phyloP scores from a whole-genome alignment of 2,329 filamentous ascomycete species.

The Apiospora kogelbergensis region DNA sequence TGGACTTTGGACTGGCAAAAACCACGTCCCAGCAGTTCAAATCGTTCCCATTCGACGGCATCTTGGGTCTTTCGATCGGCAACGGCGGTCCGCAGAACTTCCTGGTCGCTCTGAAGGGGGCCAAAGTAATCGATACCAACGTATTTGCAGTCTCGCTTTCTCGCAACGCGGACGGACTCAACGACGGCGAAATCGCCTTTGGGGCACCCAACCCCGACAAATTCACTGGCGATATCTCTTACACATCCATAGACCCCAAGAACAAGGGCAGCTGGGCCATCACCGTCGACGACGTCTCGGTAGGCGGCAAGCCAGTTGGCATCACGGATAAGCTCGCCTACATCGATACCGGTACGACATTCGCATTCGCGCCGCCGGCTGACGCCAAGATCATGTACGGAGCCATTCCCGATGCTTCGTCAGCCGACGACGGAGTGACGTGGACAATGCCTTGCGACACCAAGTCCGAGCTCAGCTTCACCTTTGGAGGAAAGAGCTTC shows the following conservation, averaged over 20 bases:
- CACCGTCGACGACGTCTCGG: slow-evolving; percentile 62
- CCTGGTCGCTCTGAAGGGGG: slow-evolving; percentile 58
- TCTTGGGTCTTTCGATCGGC: slow-evolving; percentile 73
- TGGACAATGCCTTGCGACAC: slow-evolving; percentile 75
- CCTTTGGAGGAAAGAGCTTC: slow-evolving; percentile 68
- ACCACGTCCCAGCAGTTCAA: slow-evolving; percentile 72
- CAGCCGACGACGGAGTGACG: slow-evolving; percentile 56
- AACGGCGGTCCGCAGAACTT: slow-evolving; percentile 63
- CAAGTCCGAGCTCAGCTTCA: slow-evolving; percentile 58
- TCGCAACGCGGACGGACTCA: slow-evolving; percentile 62
- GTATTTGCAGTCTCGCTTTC: slow-evolving; percentile 72
- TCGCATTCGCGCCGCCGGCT: slow-evolving; percentile 67
- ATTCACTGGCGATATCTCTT: slow-evolving; percentile 68
- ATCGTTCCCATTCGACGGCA: slow-evolving; percentile 83
- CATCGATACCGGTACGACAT: slow-evolving; percentile 83
- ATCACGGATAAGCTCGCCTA: slow-evolving; percentile 62
- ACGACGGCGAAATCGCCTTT: slow-evolving; percentile 77
- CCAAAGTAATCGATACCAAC: slow-evolving; percentile 59
- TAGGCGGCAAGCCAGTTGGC: slow-evolving; percentile 58
- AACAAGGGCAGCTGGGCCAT: slow-evolving; percentile 67
- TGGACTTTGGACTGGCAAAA: slow-evolving; percentile 72
- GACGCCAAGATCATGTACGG: slow-evolving; percentile 69
- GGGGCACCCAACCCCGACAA: slow-evolving; percentile 67
- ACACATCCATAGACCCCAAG: slow-evolving; percentile 50
- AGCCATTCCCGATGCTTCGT: slow-evolving; percentile 61